Conservation (phyloP, 1,284 basidiomycete species). For the Apiotrichum veenhuisii region DNA sequence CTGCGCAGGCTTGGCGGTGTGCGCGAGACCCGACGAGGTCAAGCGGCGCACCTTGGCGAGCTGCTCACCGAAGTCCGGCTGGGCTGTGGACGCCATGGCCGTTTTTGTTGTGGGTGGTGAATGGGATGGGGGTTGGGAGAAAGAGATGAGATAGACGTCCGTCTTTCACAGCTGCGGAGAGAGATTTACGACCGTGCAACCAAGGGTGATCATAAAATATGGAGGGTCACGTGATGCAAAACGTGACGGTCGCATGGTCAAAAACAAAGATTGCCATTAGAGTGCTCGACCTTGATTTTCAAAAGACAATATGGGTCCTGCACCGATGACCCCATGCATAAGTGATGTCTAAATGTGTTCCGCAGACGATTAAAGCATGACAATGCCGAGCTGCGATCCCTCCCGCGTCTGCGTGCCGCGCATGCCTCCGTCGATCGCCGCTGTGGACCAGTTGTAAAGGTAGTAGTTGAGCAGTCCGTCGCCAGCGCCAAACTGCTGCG, state of each 20-base stretch:
- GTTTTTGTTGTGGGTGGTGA: background rate
- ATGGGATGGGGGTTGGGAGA: background rate
- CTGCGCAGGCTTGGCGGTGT: constrained; percentile 87
- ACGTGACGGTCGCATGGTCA: background rate
- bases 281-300: too few relatives aligned
- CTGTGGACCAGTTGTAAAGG: constrained; percentile 89
- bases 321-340: background rate
- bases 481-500: constrained; percentile 83
- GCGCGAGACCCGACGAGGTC: constrained; percentile 70
- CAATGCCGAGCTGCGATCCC: constrained; percentile 46
- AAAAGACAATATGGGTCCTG: too few relatives aligned
- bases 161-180: too few relatives aligned
- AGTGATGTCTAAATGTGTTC: background rate
- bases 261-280: too few relatives aligned
- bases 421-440: constrained; percentile 63
- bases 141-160: background rate
- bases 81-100: constrained; percentile 19
- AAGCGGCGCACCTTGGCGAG: constrained; percentile 86
- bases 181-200: too few relatives aligned
- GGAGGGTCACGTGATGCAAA: background rate
- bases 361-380: constrained; percentile 42
- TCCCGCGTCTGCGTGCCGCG: constrained; percentile 31
- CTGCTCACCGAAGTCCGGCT: constrained; percentile 46
- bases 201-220: constrained; percentile 3
- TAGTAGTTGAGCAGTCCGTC: constrained; percentile 79